Percentiles rank a stretch among this genome's conserved stretches.
Conservation (phyloP, 139 green algal genomes). For the Chlamydomonas sphaeroides region DNA sequence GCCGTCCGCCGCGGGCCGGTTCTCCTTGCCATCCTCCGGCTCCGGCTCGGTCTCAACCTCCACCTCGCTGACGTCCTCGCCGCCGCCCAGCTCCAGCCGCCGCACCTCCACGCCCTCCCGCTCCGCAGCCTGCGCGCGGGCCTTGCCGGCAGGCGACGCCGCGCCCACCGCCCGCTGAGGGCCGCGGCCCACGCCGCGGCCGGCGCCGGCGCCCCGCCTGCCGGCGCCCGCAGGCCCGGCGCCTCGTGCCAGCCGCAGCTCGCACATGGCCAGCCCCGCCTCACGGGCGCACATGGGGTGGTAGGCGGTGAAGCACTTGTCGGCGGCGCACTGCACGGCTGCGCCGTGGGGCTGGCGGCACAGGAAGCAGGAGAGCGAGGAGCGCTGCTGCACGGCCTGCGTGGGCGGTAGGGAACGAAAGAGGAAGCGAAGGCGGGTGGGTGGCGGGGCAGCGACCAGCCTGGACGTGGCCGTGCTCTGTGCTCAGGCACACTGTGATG, state of each 20-base stretch:
- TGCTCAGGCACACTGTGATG: too few species aligned
- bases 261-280: slow-evolving; percentile 51
- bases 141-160: too few species aligned
- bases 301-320: slow-evolving; percentile 76
- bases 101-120: too few species aligned
- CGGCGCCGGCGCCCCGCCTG: background rate
- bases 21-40: background rate
- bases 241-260: background rate
- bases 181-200: background rate
- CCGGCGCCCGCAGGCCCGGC: slow-evolving; percentile 15
- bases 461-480: too few species aligned
- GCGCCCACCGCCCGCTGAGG: too few species aligned
- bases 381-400: slow-evolving; percentile 18
- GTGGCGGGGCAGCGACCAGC: slow-evolving; percentile 46
- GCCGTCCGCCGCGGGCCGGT: background rate
- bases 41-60: background rate
- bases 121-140: too few species aligned
- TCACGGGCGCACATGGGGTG: slow-evolving; percentile 81
- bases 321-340: slow-evolving; percentile 77
- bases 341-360: slow-evolving; percentile 81
- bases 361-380: slow-evolving; percentile 63
- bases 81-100: too few species aligned
- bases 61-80: too few species aligned
- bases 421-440: too few species aligned
- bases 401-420: background rate